A percentile compares a stretch with the other conserved stretches of the same genome.
Evolutionary conservation across 1,284 basidiomycete species (phyloP).

Genomic region (Tilletia setariae): DNA sequence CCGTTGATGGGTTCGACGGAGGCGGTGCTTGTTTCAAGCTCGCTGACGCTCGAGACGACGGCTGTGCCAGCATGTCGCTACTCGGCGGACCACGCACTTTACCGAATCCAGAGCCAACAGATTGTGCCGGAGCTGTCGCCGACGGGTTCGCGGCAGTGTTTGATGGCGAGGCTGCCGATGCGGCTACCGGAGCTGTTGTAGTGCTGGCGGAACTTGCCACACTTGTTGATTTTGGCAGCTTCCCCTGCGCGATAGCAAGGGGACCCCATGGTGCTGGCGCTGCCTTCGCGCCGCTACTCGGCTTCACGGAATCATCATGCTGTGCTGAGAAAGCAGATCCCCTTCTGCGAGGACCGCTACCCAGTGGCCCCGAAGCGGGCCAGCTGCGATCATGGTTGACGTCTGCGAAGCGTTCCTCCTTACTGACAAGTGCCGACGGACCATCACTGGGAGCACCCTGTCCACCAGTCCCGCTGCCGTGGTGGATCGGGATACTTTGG

Average conservation of each 20-base stretch:
- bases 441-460: not conserved
- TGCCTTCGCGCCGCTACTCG: not conserved
- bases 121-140: too few species aligned
- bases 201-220: too few species aligned
- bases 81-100: too few species aligned
- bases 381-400: conserved; percentile 46
- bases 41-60: too few species aligned
- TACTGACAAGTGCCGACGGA: conserved; percentile 29
- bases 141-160: too few species aligned
- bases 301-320: not conserved
- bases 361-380: conserved; percentile 21
- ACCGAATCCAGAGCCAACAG: too few species aligned
- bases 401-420: conserved; percentile 49
- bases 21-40: too few species aligned
- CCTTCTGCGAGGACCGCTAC: not conserved
- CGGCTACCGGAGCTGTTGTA: not conserved
- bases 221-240: too few species aligned
- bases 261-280: not conserved
- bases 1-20: too few species aligned
- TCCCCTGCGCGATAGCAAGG: conserved; percentile 4
- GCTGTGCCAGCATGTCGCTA: too few species aligned
- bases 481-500: not conserved
- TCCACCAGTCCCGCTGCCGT: not conserved
- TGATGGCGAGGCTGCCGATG: too few species aligned
- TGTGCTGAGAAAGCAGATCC: not conserved